Evolutionary conservation across 352 stramenopile genomes (phyloP), one percentile per base, ranked within the genome.

Genomic region (Albugo laibachii): DNA sequence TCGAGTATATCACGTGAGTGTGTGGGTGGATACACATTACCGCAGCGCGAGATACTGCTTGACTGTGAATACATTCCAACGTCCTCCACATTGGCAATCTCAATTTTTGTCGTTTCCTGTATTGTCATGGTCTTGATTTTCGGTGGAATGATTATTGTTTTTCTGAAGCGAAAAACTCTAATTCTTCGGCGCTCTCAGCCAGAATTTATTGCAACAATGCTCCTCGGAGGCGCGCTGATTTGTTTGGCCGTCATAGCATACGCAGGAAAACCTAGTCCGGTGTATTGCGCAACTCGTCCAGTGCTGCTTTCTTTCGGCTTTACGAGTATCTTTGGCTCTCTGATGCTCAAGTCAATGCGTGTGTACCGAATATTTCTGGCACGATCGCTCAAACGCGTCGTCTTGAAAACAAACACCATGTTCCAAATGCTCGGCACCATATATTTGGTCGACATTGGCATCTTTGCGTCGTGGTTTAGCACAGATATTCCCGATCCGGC

Each of bases 111-210:
- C n/a, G 11, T 56, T 16, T 10, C 41, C 11, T 12, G 27, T 0
- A 55, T 76, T 1, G 36, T 69, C 2, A 37, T 27, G 0, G 5
- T 54, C 0, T 1, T 69, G 0, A 35, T 69, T 0, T 6, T 48
- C 1, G 45, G 41, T 11, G 42, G 48, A 1, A 55, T 64, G 0
- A 50, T 45, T 2, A 64, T 76, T 15, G 63, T 80, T 2, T 56
- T 52, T 41, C 49, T 51, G 3, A 54, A 63, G 2, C 66, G 69
- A 1, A 39, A 66, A 16, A 57, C 42, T 13, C 63, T 69, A 1
- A 62, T 79, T 21, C 59, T 83, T 49, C 83, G 82, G 48, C 66
- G 73, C 14, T 81, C 69, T 0, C 73, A 85, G 53, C 80, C 61
- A 46, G 64, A 82, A 45, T 66, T 85, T 21, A 47, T 85, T 0